These are phyloP conservation scores for Diplodia intermedia DNA, from an alignment of 2,329 filamentous ascomycete species.

Conservation along the genomic window DNA sequence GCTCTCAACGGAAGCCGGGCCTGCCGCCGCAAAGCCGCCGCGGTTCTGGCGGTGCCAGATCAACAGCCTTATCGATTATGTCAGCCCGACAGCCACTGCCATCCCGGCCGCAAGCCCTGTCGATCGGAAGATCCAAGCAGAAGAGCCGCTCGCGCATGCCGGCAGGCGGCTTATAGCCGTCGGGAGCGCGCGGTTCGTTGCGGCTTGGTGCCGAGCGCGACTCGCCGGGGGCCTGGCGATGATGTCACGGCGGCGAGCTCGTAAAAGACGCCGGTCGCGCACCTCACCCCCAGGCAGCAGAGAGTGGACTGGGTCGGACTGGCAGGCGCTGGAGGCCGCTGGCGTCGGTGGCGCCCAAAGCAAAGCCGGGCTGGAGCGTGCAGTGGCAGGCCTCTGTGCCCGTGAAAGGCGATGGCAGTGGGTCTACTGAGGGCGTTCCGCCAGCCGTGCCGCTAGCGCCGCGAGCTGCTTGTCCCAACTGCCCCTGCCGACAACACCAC, in stretches of 20 bases:
- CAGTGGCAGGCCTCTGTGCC: conserved; percentile 6
- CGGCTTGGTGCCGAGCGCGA: conserved; percentile 9
- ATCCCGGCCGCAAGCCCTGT: conserved; percentile 23
- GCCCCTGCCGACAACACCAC: background rate
- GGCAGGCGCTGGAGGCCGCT: background rate
- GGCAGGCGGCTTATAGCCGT: background rate
- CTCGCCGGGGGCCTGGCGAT: conserved; percentile 10
- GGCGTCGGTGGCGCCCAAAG: background rate
- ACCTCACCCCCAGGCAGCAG: background rate
- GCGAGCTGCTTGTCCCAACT: conserved; percentile 13
- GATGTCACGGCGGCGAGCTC: conserved; percentile 19
- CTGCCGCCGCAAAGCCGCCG: conserved; percentile 21
- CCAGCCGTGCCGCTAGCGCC: conserved; percentile 31
- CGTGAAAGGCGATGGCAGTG: background rate
- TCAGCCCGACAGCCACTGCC: conserved; percentile 12
- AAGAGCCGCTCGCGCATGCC: conserved; percentile 17
- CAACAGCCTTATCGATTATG: conserved; percentile 28
- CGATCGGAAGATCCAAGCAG: conserved; percentile 31
- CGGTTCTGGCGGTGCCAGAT: conserved; percentile 10
- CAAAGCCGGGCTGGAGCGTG: conserved; percentile 25
- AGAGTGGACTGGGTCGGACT: background rate
- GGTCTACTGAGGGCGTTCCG: conserved; percentile 9
- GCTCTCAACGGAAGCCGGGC: conserved; percentile 6
- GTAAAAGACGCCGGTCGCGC: conserved; percentile 12
- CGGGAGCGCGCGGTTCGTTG: conserved; percentile 12